phyloP scores from a whole-genome alignment of 441 rosid genomes.

The Pelargonium australe region DNA sequence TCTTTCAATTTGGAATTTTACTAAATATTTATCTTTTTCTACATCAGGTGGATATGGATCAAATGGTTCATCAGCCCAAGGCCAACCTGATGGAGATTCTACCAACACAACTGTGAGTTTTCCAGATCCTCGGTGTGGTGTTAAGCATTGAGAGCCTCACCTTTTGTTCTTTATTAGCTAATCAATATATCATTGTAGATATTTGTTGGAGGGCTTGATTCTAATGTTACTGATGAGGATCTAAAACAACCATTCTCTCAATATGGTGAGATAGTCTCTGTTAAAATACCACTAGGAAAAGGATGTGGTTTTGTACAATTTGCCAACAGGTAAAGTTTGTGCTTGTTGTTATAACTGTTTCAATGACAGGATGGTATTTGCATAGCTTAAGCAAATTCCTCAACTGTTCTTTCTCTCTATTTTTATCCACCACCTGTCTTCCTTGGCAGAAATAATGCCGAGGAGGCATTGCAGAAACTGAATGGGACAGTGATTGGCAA shows the following conservation, averaged over 20 bases:
- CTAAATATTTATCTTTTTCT: not conserved
- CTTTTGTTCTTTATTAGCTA: conserved; percentile 24
- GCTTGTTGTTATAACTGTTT: not conserved
- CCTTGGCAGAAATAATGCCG: conserved; percentile 57
- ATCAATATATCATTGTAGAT: conserved; percentile 41
- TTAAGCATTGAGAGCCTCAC: conserved; percentile 16
- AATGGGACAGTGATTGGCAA: conserved; percentile 71
- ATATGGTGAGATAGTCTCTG: conserved; percentile 74
- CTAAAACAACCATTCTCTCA: conserved; percentile 65
- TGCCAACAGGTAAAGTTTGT: conserved; percentile 52
- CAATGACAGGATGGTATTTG: not conserved
- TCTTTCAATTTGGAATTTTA: not conserved
- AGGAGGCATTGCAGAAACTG: conserved; percentile 82
- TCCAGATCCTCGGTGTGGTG: conserved; percentile 14
- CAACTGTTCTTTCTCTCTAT: conserved; percentile 1
- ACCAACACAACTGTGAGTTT: conserved; percentile 75
- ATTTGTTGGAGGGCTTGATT: conserved; percentile 94
- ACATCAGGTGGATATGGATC: conserved; percentile 53
- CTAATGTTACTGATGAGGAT: conserved; percentile 74
- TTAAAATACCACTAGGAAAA: conserved; percentile 79
- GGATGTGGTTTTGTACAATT: conserved; percentile 94
- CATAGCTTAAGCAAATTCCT: not conserved
- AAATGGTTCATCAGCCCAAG: conserved; percentile 51
- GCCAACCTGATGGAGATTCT: conserved; percentile 65
- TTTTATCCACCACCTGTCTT: conserved; percentile 15